Base-by-base conservation (phyloP, 2,329 filamentous ascomycete species). In the Daldinia sp. region DNA sequence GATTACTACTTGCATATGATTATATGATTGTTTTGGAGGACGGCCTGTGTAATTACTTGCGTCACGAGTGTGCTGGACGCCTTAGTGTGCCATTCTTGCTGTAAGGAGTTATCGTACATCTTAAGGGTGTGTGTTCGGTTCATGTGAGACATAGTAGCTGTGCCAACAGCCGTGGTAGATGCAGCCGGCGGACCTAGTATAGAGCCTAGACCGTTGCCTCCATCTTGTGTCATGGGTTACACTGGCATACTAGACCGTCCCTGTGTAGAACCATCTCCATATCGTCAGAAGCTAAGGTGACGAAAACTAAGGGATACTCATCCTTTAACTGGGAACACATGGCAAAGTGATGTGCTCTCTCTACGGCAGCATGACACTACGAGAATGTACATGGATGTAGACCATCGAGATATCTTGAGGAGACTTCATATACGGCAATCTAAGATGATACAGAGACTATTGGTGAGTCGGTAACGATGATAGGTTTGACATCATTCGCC, bases 401-500 rank as follows among this genome's bases (percentile, higher is more conserved):
- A n/a, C 26, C 26, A 51, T 51, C 26, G 26, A 51, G 26, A 51
- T 30, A 37, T 54, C 33, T 20, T 26, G 30, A 18, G 51, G 30
- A 9, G 4, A 30, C 26, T 57, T 62, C 46, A 51, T 59, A 61
- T 35, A 60, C 26, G 56, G 33, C 53, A 63, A 60, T 63, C 37
- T 58, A 63, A 41, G 54, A 67, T 57, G 30, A 61, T 51, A 69
- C 42, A 54, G 46, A 42, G 46, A 51, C 33, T 15, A 53, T 37
- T 60, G 61, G 65, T 58, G 60, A 56, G 60, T 60, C 55, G 53
- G 50, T 59, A 60, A 63, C 62, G 60, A 57, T 64, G 67, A 67
- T 55, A 67, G 65, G 66, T 63, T 58, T 73, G 72, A 73, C 70
- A 74, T 72, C 62, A 72, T 71, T 69, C 62, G 63, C 71, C 68